Evolutionary conservation across 768 basidiomycete genomes (phyloP), one percentile per base, ranked within the genome.

Genomic region (Hypholoma sublateritium): DNA sequence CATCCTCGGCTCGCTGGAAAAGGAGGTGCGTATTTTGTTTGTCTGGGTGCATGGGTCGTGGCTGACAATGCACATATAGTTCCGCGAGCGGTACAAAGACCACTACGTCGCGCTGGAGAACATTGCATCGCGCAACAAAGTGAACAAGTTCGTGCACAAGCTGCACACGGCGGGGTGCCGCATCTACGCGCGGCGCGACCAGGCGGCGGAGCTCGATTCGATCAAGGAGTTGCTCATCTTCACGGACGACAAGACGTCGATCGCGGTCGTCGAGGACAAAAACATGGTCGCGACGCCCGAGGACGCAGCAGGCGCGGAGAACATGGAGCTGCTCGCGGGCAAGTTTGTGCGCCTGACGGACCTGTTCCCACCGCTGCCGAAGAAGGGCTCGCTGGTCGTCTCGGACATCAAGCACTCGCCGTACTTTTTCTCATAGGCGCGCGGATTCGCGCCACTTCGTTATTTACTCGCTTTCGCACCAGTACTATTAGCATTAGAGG

Each of bases 381-480:
- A 83, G 71, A 93, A 91, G 75, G 96, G 96, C 53, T 76, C 77
- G 55, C 97, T 98, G 69, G 82, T 91, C 61, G 93, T 98, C 59
- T 78, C 83, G 64, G 78, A 77, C 58, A 95, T 98, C 73, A 88
- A 88, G 69, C 72, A 84, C 56, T 92, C 89, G 42, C 78, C 80
- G 36, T 98, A 98, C 73, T 98, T 98, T 82, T 98, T 98, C 81
- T 95, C 95, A 42, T 97, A 82, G 73, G 62, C 43, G 13, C 14
- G 14, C 21, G 4, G 34, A 16, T 21, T 14, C 47, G 32, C 16
- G 7, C 32, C 44, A 17, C 12, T 47, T 48, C 9, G 22, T 47
- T 25, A 14, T 22, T 25, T 47, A n/a, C 46, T 22, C 25, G 28
- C 28, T 32, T 9, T 32, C 6, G 28, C 9, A 32, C 5, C 28